Base-by-base conservation (phyloP, 2,329 filamentous ascomycete genomes). In the Orbilia ellipsospora region DNA sequence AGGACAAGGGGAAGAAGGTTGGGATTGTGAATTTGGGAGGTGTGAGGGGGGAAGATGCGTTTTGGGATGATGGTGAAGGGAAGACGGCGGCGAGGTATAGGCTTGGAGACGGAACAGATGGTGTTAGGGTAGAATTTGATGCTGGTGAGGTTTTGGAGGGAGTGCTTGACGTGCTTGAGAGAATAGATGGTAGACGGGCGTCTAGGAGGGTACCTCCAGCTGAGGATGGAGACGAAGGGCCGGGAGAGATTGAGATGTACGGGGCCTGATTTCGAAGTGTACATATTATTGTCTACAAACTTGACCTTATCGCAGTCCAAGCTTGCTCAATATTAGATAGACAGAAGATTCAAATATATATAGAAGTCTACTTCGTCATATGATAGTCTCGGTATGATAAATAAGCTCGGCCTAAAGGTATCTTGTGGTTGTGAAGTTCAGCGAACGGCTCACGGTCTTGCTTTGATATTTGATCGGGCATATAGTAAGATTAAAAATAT, bases 1-100 rank as follows among this genome's bases (percentile, higher is more conserved):
- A 91, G 79, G 92, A 95, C 79, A 87, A 89, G 77, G 89, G 89
- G 0, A 94, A 96, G 88, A 90, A 93, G 15, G 91, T 98, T 81
- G 94, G 90, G 0, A 90, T 97, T 50, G 84, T 97, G 72, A 98
- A 97, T 80, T 86, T 97, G 73, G 92, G 92, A n/a, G 92, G 92
- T 8, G 89, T 93, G 26, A 86, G 92, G 79, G 91, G 92, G 15
- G 92, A 96, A 80, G 90, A 93, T n/a, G 90, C 94, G 79, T 92
- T 92, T 78, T 83, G 82, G 1, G 84, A 87, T 42, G 77, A 70
- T 3, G 68, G 57, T 1, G 68, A 63, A 16, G 77, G 61, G 1
- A 75, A 60, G 18, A 63, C 40, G 16, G 78, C 77, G 7, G 45
- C 48, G 57, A 79, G 65, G 72, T 68, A 79, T 54, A 77, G 74